These are phyloP conservation scores for Fusarium guadeloupense DNA, from an alignment of 2,329 filamentous ascomycete genomes.

Conservation along the genomic window DNA sequence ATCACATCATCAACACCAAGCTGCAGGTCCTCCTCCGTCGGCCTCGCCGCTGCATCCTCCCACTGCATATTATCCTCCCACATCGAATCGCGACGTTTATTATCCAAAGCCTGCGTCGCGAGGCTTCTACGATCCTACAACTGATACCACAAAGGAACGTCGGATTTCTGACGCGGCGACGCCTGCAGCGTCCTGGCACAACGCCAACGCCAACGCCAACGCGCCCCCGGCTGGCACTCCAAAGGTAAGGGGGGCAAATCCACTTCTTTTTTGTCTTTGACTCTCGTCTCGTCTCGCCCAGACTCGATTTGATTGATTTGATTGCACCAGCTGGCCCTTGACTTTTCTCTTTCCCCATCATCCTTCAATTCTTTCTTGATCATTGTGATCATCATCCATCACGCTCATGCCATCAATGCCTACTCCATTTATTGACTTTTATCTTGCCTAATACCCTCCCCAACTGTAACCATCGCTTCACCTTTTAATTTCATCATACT, in stretches of 20 bases:
- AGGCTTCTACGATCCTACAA: slow-evolving; percentile 64
- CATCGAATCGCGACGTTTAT: slow-evolving; percentile 45
- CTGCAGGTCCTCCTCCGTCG: slow-evolving; percentile 43
- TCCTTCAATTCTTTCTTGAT: slow-evolving; percentile 24
- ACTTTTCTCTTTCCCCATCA: slow-evolving; percentile 27
- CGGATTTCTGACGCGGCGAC: slow-evolving; percentile 53
- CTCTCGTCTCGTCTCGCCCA: slow-evolving; percentile 32
- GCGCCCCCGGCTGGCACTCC: slow-evolving; percentile 54
- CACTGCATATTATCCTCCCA: slow-evolving; percentile 52
- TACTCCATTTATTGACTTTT: slow-evolving; percentile 21
- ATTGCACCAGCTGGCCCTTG: slow-evolving; percentile 32
- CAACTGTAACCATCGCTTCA: slow-evolving; percentile 18
- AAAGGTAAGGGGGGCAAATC: slow-evolving; percentile 57
- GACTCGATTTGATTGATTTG: slow-evolving; percentile 36
- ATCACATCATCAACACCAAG: slow-evolving; percentile 38
- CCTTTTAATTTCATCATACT: slow-evolving; percentile 37
- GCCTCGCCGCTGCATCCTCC: slow-evolving; percentile 57
- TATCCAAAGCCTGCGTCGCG: slow-evolving; percentile 51
- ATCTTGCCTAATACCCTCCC: slow-evolving; percentile 21
- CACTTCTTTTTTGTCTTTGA: slow-evolving; percentile 43
- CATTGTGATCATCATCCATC: slow-evolving; percentile 20
- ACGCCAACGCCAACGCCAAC: slow-evolving; percentile 43
- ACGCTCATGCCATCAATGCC: slow-evolving; percentile 38
- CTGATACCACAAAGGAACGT: slow-evolving; percentile 60
- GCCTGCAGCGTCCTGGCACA: slow-evolving; percentile 54